Evolutionary conservation across 108 stramenopile species (phyloP).

Genomic region (Schizochytrium sp.): DNA sequence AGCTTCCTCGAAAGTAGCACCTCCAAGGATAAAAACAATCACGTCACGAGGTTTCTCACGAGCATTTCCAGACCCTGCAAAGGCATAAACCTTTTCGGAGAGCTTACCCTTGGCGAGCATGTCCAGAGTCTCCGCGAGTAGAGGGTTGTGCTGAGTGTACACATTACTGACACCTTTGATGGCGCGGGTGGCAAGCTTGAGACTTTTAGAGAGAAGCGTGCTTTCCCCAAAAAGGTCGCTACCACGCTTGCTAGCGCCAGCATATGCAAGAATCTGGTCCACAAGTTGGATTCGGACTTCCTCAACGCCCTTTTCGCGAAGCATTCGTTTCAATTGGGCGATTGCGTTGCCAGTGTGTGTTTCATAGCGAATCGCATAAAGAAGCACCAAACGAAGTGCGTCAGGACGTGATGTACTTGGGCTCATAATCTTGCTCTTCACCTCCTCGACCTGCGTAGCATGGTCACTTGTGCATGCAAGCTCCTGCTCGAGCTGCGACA

Average conservation of each 20-base stretch:
- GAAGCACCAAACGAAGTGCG: conserved; percentile 93
- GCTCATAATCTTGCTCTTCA: conserved; percentile 86
- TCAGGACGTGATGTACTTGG: conserved; percentile 87
- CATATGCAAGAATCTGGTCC: conserved; percentile 90
- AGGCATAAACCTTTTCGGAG: conserved; percentile 82
- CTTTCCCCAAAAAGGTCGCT: conserved; percentile 67
- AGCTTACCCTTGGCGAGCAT: conserved; percentile 87
- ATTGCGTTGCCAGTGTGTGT: conserved; percentile 81
- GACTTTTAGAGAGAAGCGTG: conserved; percentile 86
- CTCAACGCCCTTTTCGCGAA: conserved; percentile 88
- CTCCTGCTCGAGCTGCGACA: conserved; percentile 98
- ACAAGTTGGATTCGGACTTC: conserved; percentile 89
- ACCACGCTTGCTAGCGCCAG: conserved; percentile 73
- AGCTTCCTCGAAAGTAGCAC: conserved; percentile 95
- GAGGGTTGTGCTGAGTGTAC: conserved; percentile 95
- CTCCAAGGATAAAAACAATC: conserved; percentile 94
- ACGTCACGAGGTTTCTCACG: conserved; percentile 72
- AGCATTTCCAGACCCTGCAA: conserved; percentile 63
- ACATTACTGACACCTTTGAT: conserved; percentile 97
- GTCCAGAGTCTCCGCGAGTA: conserved; percentile 90
- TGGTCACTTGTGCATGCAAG: conserved; percentile 95
- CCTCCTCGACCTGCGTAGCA: conserved; percentile 84
- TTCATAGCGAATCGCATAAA: conserved; percentile 97
- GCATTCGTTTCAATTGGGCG: conserved; percentile 83
- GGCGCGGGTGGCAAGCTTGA: conserved; percentile 89